phyloP scores from a whole-genome alignment of 108 stramenopile genomes.

The Skeletonema tropicum region DNA sequence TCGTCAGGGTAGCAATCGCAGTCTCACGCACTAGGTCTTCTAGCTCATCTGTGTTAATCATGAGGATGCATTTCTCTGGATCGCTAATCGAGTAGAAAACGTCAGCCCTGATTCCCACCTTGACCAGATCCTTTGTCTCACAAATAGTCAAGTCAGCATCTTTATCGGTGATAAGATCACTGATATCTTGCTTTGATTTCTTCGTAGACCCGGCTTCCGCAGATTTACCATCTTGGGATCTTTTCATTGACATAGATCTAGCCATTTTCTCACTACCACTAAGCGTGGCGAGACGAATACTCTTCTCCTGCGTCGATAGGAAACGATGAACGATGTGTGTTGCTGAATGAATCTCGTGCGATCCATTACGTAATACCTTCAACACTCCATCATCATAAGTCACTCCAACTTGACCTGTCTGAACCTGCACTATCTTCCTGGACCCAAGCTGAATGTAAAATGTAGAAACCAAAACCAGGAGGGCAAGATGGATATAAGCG shows the following conservation, averaged over 20 bases:
- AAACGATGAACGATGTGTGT: conserved; percentile 38
- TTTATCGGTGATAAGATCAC: not conserved
- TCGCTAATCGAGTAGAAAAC: conserved; percentile 48
- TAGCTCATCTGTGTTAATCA: conserved; percentile 28
- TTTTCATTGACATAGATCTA: not conserved
- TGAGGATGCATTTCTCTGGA: conserved; percentile 47
- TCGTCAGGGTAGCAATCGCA: conserved; percentile 43
- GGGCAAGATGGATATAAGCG: too few species aligned
- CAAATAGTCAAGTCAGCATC: conserved; percentile 40
- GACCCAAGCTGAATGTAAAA: conserved; percentile 5
- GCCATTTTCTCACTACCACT: conserved; percentile 19
- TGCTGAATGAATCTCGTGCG: conserved; percentile 14
- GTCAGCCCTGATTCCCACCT: conserved; percentile 47
- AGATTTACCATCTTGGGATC: not conserved
- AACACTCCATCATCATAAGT: conserved; percentile 36
- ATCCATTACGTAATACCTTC: conserved; percentile 25
- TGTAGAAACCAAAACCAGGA: too few species aligned
- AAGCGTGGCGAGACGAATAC: conserved; percentile 28
- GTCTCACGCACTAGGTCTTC: conserved; percentile 48
- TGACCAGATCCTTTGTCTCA: conserved; percentile 51
- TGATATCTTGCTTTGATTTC: not conserved
- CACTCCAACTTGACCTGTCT: conserved; percentile 36
- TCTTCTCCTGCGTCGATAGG: conserved; percentile 31
- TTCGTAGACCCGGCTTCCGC: not conserved
- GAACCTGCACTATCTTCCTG: conserved; percentile 19